A percentile compares a stretch with the other conserved stretches of the same genome.
Evolutionary conservation across 257 asterid genomes (phyloP).

Genomic region (Prunella vulgaris): DNA sequence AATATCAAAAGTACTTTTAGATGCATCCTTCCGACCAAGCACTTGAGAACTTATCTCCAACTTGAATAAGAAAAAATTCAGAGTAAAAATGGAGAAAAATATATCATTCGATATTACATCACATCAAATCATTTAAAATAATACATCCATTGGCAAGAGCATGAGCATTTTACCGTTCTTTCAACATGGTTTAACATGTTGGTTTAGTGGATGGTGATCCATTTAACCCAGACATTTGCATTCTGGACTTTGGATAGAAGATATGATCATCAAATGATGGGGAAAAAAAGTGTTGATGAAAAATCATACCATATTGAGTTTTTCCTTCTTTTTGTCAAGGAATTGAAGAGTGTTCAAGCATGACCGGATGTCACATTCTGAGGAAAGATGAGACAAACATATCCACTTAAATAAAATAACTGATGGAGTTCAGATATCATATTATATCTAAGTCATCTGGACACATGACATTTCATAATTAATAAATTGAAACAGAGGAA

Average conservation of each 20-base stretch:
- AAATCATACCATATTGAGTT: slow-evolving; percentile 66
- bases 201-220: slow-evolving; percentile 6
- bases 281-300: slow-evolving; percentile 5
- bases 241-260: slow-evolving; percentile 19
- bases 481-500: slow-evolving; percentile 1
- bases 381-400: slow-evolving; percentile 16
- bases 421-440: not conserved
- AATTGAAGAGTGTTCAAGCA: slow-evolving; percentile 97
- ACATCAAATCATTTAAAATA: slow-evolving; percentile 13
- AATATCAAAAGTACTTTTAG: slow-evolving; percentile 81
- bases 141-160: not conserved
- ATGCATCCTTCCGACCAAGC: slow-evolving; percentile 82
- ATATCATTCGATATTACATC: not conserved
- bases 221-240: slow-evolving; percentile 13
- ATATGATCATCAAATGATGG: slow-evolving; percentile 4
- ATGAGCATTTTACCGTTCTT: not conserved
- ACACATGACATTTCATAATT: slow-evolving; percentile 2
- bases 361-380: slow-evolving; percentile 92
- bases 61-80: slow-evolving; percentile 32
- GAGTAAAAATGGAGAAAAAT: slow-evolving; percentile 16
- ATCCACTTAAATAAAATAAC: slow-evolving; percentile 9
- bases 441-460: not conserved
- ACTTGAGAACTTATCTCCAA: slow-evolving; percentile 90
- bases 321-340: slow-evolving; percentile 80
- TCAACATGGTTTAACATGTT: slow-evolving; percentile 3